A percentile compares a stretch with the other conserved stretches of the same genome.
These are phyloP conservation scores for Sisymbrium irio DNA, from an alignment of 345 rosid species.

Conservation along the genomic window DNA sequence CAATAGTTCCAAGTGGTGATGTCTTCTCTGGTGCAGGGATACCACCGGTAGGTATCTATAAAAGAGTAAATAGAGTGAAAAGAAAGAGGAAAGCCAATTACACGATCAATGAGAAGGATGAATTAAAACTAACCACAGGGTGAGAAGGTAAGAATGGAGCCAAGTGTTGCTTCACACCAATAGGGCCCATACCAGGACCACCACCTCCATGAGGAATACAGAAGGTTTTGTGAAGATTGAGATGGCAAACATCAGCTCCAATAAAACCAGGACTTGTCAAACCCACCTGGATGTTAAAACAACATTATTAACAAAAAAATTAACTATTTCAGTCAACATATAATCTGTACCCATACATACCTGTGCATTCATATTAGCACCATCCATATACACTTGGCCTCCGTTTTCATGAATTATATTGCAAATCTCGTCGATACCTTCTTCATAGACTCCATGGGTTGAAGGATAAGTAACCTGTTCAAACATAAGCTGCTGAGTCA, in stretches of 20 bases:
- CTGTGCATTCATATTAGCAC: conserved; percentile 99
- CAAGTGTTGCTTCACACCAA: conserved; percentile 93
- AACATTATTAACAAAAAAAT: too few relatives aligned
- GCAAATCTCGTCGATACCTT: conserved; percentile 90
- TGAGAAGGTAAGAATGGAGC: conserved; percentile 95
- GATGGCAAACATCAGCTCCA: conserved; percentile 98
- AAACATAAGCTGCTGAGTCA: neutral
- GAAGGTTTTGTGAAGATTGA: conserved; percentile 94
- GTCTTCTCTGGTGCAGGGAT: conserved; percentile 71
- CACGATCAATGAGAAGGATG: neutral
- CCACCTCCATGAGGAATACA: conserved; percentile 99
- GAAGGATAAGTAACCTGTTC: conserved; percentile 74
- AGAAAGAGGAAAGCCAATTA: neutral
- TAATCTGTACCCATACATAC: conserved; percentile 12
- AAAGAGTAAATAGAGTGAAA: neutral
- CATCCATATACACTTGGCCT: conserved; percentile 99
- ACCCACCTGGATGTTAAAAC: conserved; percentile 53
- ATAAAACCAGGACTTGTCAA: conserved; percentile 94
- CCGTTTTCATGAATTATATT: conserved; percentile 91
- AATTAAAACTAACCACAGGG: conserved; percentile 65
- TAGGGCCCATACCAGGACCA: conserved; percentile 99
- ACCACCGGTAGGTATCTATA: conserved; percentile 71
- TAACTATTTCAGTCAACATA: neutral
- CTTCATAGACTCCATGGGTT: conserved; percentile 96
- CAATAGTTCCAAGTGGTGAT: conserved; percentile 74